A percentile compares a stretch with the other conserved stretches of the same genome.
phyloP scores from a whole-genome alignment of 83 land plant genomes.

The Diphasiastrum complanatum region DNA sequence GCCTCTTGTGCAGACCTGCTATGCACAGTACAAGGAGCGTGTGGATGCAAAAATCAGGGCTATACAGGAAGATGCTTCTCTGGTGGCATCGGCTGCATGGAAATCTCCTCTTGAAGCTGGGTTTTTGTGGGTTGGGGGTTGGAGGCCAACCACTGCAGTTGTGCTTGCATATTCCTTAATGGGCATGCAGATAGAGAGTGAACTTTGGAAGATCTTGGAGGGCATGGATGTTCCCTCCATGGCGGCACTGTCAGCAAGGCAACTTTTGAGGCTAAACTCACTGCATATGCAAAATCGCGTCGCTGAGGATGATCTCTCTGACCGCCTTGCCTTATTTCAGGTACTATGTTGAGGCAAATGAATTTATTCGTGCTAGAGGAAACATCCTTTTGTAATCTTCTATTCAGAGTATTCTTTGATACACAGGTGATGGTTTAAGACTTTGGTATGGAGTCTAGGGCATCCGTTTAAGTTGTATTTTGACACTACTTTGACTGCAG shows the following conservation, averaged over 20 bases:
- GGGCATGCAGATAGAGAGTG: conserved; percentile 34
- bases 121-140: conserved; percentile 34
- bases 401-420: conserved; percentile 9
- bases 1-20: conserved; percentile 10
- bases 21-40: conserved; percentile 10
- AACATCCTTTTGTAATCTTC: neutral
- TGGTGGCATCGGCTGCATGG: conserved; percentile 22
- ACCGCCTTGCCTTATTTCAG: conserved; percentile 20
- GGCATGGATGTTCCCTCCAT: conserved; percentile 30
- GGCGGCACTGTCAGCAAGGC: conserved; percentile 29
- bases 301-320: conserved; percentile 24
- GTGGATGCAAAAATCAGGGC: conserved; percentile 22
- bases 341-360: conserved; percentile 12
- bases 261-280: conserved; percentile 19
- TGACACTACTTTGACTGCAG: conserved; percentile 7
- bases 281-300: conserved; percentile 20
- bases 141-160: conserved; percentile 28
- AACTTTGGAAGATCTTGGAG: conserved; percentile 18
- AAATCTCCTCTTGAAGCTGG: conserved; percentile 29
- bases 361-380: neutral
- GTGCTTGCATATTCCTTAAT: conserved; percentile 24
- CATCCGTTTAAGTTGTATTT: neutral
- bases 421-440: too few relatives aligned
- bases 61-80: conserved; percentile 20
- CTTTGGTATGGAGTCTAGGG: too few relatives aligned